Percentiles rank a stretch among this genome's conserved stretches.
phyloP scores from a whole-genome alignment of 2,329 filamentous ascomycete genomes.

The Hypoxylon sp. region DNA sequence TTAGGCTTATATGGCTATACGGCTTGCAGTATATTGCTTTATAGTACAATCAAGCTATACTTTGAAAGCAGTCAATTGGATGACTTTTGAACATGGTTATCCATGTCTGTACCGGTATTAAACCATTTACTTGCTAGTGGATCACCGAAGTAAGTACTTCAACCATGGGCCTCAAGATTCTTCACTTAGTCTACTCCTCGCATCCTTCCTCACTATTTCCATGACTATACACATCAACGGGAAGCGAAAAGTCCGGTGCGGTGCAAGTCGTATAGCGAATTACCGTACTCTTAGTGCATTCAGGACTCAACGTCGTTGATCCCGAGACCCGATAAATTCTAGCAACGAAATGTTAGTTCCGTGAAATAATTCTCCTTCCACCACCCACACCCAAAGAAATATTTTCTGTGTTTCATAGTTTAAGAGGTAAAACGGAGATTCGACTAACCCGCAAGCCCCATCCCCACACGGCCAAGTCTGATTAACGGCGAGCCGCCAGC shows the following conservation, averaged over 20 bases:
- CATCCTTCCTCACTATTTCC: background rate
- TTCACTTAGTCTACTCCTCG: background rate
- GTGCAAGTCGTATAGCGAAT: conserved; percentile 23
- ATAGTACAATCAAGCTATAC: background rate
- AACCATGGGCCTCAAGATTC: background rate
- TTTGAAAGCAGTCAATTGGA: background rate
- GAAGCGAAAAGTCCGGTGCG: conserved; percentile 16
- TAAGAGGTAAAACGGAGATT: background rate
- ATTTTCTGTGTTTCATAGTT: background rate
- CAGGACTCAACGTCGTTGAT: conserved; percentile 21
- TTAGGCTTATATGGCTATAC: background rate
- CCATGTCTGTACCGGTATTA: background rate
- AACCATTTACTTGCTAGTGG: background rate
- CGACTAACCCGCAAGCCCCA: conserved; percentile 5
- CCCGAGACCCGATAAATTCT: conserved; percentile 23
- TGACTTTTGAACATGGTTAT: background rate
- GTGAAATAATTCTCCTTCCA: too few species aligned
- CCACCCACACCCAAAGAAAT: background rate
- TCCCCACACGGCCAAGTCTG: conserved; percentile 28
- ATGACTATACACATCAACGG: background rate
- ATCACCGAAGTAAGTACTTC: background rate
- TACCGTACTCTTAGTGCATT: conserved; percentile 6
- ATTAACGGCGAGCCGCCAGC: conserved; percentile 28
- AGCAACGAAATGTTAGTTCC: background rate
- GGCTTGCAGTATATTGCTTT: background rate